A percentile compares a stretch with the other conserved stretches of the same genome.
phyloP scores from a whole-genome alignment of 768 basidiomycete genomes.

The Podaxis sp. region DNA sequence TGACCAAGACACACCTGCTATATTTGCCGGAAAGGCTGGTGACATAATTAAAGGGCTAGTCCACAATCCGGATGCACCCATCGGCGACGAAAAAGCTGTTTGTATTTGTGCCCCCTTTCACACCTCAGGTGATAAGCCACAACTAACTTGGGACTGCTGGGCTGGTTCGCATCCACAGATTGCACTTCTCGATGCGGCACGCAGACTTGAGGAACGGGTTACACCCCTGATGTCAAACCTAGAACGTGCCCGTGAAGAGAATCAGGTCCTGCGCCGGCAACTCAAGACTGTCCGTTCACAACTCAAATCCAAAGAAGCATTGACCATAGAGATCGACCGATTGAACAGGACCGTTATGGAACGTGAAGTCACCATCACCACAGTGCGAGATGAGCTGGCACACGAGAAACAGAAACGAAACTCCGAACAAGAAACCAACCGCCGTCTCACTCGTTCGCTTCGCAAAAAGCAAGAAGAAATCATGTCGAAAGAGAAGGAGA shows the following conservation, averaged over 20 bases:
- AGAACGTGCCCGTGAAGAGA: slow-evolving; percentile 1
- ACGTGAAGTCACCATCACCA: background rate
- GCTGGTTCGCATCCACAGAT: background rate
- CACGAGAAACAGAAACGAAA: slow-evolving; percentile 5
- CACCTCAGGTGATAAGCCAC: background rate
- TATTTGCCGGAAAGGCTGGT: background rate
- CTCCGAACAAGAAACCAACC: slow-evolving; percentile 4
- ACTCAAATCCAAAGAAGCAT: slow-evolving; percentile 4
- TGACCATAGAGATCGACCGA: background rate
- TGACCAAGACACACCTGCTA: background rate
- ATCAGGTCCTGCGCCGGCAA: background rate
- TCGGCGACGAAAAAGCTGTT: background rate
- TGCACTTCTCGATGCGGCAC: slow-evolving; percentile 1
- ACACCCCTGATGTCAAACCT: slow-evolving; percentile 1
- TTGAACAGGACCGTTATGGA: background rate
- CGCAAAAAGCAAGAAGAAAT: slow-evolving; percentile 10
- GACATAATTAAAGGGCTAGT: background rate
- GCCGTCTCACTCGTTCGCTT: slow-evolving; percentile 8
- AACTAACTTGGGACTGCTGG: background rate
- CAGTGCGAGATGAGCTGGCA: background rate
- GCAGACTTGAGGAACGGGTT: slow-evolving; percentile 8
- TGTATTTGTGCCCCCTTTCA: background rate
- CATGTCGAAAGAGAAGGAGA: background rate
- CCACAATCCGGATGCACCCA: background rate
- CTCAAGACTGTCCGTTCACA: background rate